A percentile compares a stretch with the other conserved stretches of the same genome.
These are phyloP conservation scores for Psilocybe tampanensis DNA, from an alignment of 768 basidiomycete genomes.

Conservation along the genomic window DNA sequence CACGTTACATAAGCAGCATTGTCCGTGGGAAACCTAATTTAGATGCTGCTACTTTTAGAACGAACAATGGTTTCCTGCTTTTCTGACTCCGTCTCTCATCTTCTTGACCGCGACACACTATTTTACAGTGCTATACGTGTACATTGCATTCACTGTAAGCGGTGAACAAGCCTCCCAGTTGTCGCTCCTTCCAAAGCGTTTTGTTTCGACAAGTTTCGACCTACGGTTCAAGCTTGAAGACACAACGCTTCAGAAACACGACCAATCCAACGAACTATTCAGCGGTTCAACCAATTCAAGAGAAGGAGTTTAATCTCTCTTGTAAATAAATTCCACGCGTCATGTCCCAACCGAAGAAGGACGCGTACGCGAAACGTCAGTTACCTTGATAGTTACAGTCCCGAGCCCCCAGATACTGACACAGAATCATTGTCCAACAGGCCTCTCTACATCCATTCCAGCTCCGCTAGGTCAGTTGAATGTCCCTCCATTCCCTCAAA, in stretches of 20 bases:
- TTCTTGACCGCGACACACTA: not conserved
- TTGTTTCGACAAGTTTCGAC: too few species aligned
- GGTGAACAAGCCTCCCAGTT: too few species aligned
- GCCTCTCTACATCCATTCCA: slow-evolving; percentile 33
- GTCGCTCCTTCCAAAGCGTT: too few species aligned
- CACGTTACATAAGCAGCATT: not conserved
- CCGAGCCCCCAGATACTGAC: too few species aligned
- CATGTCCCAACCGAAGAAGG: slow-evolving; percentile 8
- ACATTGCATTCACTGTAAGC: not conserved
- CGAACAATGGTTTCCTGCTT: not conserved
- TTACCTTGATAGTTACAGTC: not conserved
- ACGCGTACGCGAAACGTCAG: slow-evolving; percentile 33
- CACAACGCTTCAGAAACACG: too few species aligned
- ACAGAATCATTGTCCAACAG: slow-evolving; percentile 22
- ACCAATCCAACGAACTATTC: not conserved
- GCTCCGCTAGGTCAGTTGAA: slow-evolving; percentile 36
- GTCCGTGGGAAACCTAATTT: not conserved
- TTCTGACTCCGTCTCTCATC: slow-evolving; percentile 2
- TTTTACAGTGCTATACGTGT: not conserved
- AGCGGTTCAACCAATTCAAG: not conserved
- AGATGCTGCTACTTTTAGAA: not conserved
- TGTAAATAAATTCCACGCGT: not conserved
- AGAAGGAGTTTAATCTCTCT: not conserved
- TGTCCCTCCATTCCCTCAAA: not conserved
- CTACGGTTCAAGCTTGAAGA: too few species aligned